phyloP scores from a whole-genome alignment of 1,284 basidiomycete species.

The Somion occarium region DNA sequence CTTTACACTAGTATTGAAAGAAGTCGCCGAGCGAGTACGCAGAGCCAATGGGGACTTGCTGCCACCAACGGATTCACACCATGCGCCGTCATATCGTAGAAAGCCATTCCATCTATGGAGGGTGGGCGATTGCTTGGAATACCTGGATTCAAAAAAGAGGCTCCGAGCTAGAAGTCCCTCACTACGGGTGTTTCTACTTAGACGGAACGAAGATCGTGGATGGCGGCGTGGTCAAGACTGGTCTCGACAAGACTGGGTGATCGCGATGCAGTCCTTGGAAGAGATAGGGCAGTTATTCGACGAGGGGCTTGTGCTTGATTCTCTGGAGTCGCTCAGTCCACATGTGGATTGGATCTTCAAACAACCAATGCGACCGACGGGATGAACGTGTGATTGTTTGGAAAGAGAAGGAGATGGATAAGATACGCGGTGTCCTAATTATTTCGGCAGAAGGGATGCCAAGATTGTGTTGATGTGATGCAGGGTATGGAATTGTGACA shows the following conservation, averaged over 20 bases:
- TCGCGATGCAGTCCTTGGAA: constrained; percentile 41
- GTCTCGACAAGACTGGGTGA: constrained; percentile 60
- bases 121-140: constrained; percentile 50
- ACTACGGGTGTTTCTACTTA: constrained; percentile 49
- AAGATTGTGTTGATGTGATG: neutral
- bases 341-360: constrained; percentile 48
- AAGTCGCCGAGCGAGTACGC: constrained; percentile 51
- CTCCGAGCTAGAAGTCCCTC: constrained; percentile 29
- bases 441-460: neutral
- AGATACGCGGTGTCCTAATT: neutral
- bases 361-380: constrained; percentile 46
- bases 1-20: constrained; percentile 55
- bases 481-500: neutral
- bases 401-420: neutral
- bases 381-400: constrained; percentile 18
- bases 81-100: constrained; percentile 47
- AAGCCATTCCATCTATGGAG: constrained; percentile 48
- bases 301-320: constrained; percentile 45
- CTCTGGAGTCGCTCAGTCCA: constrained; percentile 40
- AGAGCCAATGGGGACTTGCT: constrained; percentile 30
- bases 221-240: constrained; percentile 64
- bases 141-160: constrained; percentile 36
- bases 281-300: constrained; percentile 46
- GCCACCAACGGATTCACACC: constrained; percentile 36
- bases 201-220: constrained; percentile 40